Evolutionary conservation across 805 yeast genomes (phyloP), one percentile per base, ranked within the genome.

Genomic region (Ogataea trehalophila): DNA sequence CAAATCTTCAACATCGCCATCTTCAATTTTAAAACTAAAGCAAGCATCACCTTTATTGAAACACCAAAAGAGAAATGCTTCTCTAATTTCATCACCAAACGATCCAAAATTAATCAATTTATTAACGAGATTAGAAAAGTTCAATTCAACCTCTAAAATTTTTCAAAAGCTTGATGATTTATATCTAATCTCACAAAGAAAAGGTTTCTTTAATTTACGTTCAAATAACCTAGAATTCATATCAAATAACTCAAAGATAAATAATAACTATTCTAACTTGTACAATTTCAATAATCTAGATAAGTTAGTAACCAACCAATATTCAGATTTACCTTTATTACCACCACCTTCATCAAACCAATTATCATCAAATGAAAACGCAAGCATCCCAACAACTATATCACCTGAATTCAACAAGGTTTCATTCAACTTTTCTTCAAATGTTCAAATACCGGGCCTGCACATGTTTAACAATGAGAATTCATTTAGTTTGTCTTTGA

Each of bases 91-190:
- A 3, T 48, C 65, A 4, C 55, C 59, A 14, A 60, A 65, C 40
- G 66, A 65, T 45, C 56, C 59, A 6, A 61, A 65, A 44, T 44
- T 63, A 44, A 55, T 58, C n/a, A 54, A 51, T 34, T 39, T 65
- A 35, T 50, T 65, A 13, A 49, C 62, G 2, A 59, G 67, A 45
- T 45, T 65, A 31, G 65, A 57, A 36, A 61, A 56, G 34, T 65
- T 65, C 44, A 58, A 63, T 44, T 45, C 52, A 1, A 53, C 56
- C 7, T 51, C 62, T 1, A 41, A 55, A 6, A 65, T 65, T 5
- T 63, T 65, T 38, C 53, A 58, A 22, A 63, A 65, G 43, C 48
- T 65, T 6, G 69, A 65, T 43, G 57, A 56, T 11, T 50, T 65
- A n/a, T 63, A 60, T 42, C 42, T 61, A 41, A 44, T 65, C 9